Conservation (phyloP, 2,329 filamentous ascomycete species). For the Knoxdaviesia capensis region DNA sequence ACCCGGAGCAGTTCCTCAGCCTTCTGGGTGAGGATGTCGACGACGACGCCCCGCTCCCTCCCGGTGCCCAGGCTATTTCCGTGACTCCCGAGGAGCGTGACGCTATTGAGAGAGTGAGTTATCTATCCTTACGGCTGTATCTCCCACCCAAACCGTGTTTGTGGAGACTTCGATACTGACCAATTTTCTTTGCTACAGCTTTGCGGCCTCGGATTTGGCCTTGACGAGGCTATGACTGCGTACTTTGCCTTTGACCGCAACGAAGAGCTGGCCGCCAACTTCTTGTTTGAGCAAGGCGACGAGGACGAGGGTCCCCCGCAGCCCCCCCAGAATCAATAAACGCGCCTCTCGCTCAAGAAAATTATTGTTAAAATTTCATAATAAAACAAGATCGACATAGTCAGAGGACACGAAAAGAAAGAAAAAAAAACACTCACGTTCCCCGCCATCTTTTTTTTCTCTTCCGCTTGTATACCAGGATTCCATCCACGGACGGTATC, state of each 20-base stretch:
- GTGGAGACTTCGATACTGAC: too few species aligned
- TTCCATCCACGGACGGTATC: too few species aligned
- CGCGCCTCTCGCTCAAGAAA: conserved; percentile 9
- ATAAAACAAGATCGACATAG: not conserved
- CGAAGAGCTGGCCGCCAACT: conserved; percentile 94
- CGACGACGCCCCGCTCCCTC: conserved; percentile 66
- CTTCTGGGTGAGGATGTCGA: conserved; percentile 76
- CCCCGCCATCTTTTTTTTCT: too few species aligned
- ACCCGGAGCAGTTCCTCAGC: conserved; percentile 84
- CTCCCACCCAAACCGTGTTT: not conserved
- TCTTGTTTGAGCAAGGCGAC: conserved; percentile 91
- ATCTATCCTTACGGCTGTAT: conserved; percentile 10
- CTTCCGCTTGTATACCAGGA: too few species aligned
- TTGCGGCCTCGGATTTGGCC: conserved; percentile 80
- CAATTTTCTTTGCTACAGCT: conserved; percentile 29
- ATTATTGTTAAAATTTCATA: not conserved
- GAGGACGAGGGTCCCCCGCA: conserved; percentile 41
- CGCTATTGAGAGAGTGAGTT: conserved; percentile 77
- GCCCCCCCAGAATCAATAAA: not conserved
- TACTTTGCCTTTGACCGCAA: conserved; percentile 99
- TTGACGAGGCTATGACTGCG: conserved; percentile 86
- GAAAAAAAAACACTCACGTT: not conserved
- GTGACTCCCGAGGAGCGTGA: conserved; percentile 94
- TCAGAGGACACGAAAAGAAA: not conserved
- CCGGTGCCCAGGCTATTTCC: conserved; percentile 71